Base-by-base conservation (phyloP, 306 rosid genomes). In the Vigna trinervia region DNA sequence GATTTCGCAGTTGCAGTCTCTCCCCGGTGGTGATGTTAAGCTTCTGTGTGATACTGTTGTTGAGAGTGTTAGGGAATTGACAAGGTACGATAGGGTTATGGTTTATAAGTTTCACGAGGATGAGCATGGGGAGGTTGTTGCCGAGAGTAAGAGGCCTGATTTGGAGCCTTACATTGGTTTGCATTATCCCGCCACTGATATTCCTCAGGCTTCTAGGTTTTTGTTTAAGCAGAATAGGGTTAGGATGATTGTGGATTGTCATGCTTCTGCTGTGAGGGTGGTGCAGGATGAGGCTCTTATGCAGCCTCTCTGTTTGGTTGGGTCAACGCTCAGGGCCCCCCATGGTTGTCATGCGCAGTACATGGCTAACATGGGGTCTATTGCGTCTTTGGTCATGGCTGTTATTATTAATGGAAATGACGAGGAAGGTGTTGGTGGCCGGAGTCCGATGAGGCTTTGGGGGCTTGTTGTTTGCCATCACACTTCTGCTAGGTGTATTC, bases 391-490 rank as follows among this genome's bases (percentile, higher is more conserved):
- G 82, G 99, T 73, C 6, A 76, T 96, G 98, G 98, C 99, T 0
- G 98, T 96, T 46, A 84, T 96, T 26, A 91, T 92, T 59, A 92
- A 92, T 80, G 96, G 90, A 58, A 90, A 76, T 62, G 99, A 92
- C 20, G 96, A 87, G 22, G 97, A 87, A 0, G 74, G 86, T 22
- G 57, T 71, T 73, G 92, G 84, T 0, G 91, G 91, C 5, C 74
- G 93, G 38, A 82, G 62, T 47, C 51, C 87, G 0, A 92, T 83
- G 90, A 91, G 89, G 86, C 84, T 96, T 7, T 96, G 99, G 99
- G 99, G 99, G 23, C 81, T 96, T 89, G 98, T 96, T 80, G 99
- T 96, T 66, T 96, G 99, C 63, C 99, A 96, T 73, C 99, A 96
- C 48, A 93, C 97, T 68, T 90, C 98, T 3, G 90, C 92, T 22